Base-by-base conservation (phyloP, 192 early-diverging fungal genomes). In the Coemansia sp. region DNA sequence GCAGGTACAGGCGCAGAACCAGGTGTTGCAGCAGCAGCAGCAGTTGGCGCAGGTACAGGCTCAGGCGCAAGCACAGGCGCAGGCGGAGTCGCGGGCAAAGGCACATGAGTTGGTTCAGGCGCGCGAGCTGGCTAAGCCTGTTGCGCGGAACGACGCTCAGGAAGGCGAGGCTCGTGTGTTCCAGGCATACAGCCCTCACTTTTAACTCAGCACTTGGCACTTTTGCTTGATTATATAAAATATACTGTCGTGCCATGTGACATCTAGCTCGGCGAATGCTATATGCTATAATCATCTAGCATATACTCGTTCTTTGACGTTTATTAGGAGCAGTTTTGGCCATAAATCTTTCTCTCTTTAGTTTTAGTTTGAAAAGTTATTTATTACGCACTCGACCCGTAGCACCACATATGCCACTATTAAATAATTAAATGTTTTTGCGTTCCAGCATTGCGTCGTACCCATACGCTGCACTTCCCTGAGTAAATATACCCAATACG, bases 401-500 rank as follows among this genome's bases (percentile, higher is more conserved):
- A n/a, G n/a, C n/a, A n/a, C n/a, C n/a, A n/a, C n/a, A 26, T 26
- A 26, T 26, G 25, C 25, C 2, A 26, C 0, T 26, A 4, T 26
- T 26, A 4, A 26, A 26, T 4, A 4, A 26, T 26, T 2, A 26
- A 4, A 2, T 26, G 2, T 26, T 26, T 26, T 26, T 67, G 42
- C 46, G 62, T 49, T 87, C 81, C 46, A 88, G 62, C 55, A 87
- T 64, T 31, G 69, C 51, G 62, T 88, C 87, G 48, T 71, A 85
- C 12, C 85, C 86, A 60, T 86, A 87, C 11, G 86, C 86, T 6
- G 71, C 82, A 37, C 84, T 81, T 31, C 91, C 91, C 34, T 93
- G 88, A 59, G 87, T 90, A 28, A 86, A 86, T 58, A 89, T 89
- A 0, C 85, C 91, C 17, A 93, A 69, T 2, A 83, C 81, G 31